Conservation (phyloP, 73 alveolate genomes). For the Paramecium pentaurelia region DNA sequence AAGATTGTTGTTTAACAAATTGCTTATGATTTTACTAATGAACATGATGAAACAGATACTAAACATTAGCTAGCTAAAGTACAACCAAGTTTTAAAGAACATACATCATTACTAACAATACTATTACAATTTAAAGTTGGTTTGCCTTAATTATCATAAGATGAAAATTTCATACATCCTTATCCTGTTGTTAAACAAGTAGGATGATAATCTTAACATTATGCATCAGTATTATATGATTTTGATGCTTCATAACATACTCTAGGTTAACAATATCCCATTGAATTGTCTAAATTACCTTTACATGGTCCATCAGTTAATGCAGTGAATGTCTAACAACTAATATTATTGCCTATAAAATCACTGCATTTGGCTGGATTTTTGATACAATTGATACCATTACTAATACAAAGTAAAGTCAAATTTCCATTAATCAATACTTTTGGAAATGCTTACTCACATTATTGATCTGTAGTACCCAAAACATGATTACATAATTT, state of each 20-base stretch:
- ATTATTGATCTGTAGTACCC: not conserved
- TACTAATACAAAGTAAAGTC: not conserved
- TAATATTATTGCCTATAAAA: not conserved
- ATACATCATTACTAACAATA: not conserved
- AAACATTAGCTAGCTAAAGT: not conserved
- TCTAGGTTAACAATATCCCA: not conserved
- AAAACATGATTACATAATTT: not conserved
- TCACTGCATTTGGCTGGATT: not conserved
- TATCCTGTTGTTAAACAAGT: slow-evolving; percentile 3
- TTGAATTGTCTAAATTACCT: not conserved
- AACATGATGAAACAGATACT: not conserved
- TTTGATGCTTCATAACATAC: not conserved
- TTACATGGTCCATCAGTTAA: slow-evolving; percentile 2
- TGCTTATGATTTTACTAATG: not conserved
- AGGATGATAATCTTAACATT: not conserved
- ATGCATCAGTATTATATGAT: slow-evolving; percentile 11
- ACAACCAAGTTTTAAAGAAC: not conserved
- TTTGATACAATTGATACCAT: not conserved
- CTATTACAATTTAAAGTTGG: not conserved
- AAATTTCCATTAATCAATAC: not conserved
- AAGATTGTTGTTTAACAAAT: not conserved
- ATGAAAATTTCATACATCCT: not conserved
- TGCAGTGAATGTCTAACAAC: not conserved
- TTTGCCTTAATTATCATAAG: not conserved
- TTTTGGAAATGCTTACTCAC: not conserved